Evolutionary conservation across 2,329 filamentous ascomycete species (phyloP).

Genomic region (Aspergillus spinulosporus): DNA sequence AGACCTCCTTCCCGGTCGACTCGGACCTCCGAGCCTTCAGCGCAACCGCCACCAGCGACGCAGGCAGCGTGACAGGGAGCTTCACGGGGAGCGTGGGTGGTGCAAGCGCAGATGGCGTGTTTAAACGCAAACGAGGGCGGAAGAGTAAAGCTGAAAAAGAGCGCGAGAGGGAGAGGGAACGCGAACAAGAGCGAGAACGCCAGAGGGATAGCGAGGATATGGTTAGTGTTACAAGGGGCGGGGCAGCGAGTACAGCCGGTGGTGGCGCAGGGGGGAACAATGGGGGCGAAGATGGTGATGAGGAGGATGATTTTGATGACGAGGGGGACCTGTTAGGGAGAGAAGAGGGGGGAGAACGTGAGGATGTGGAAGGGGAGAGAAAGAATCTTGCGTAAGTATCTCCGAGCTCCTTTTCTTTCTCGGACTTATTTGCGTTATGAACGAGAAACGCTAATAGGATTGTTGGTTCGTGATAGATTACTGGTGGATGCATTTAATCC

Average conservation of each 20-base stretch:
- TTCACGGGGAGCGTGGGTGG: slow-evolving; percentile 45
- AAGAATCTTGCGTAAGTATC: slow-evolving; percentile 51
- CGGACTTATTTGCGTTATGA: slow-evolving; percentile 11
- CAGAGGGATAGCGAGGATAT: slow-evolving; percentile 35
- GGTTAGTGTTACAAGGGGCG: slow-evolving; percentile 31
- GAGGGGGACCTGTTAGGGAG: slow-evolving; percentile 48
- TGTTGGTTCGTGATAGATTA: slow-evolving; percentile 31
- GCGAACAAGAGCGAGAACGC: slow-evolving; percentile 28
- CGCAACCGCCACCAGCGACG: slow-evolving; percentile 35
- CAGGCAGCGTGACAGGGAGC: slow-evolving; percentile 44
- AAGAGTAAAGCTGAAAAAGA: slow-evolving; percentile 43
- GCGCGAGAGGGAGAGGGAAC: slow-evolving; percentile 33
- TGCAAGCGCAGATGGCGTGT: slow-evolving; percentile 37
- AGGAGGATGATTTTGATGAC: slow-evolving; percentile 52
- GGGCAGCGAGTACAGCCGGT: slow-evolving; percentile 28
- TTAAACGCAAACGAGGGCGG: slow-evolving; percentile 40
- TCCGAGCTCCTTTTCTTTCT: slow-evolving; percentile 1
- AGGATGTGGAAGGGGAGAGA: slow-evolving; percentile 54
- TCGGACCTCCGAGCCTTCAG: slow-evolving; percentile 32
- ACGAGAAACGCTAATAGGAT: not conserved
- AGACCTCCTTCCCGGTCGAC: slow-evolving; percentile 48
- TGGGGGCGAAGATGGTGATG: slow-evolving; percentile 49
- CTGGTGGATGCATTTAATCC: slow-evolving; percentile 50
- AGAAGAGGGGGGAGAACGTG: slow-evolving; percentile 41
- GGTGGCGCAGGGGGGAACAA: slow-evolving; percentile 43